Conservation (phyloP, 2,329 filamentous ascomycete species). For the Aspergillus chevalieri region DNA sequence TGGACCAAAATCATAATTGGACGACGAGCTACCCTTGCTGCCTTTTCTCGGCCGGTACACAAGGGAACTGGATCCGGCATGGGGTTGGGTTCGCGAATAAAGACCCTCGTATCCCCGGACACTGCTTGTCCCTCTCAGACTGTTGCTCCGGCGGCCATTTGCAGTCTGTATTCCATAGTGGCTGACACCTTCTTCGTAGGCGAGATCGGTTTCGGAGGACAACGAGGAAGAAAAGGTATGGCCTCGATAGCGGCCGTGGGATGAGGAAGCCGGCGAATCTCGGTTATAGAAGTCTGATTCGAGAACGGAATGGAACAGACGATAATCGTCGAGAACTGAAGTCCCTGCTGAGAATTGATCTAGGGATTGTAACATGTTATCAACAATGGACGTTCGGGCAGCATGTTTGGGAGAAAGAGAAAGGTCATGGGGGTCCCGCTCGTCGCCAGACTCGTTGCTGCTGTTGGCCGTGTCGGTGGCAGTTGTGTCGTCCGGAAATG, state of each 20-base stretch:
- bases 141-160: slow-evolving; percentile 66
- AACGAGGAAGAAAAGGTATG: slow-evolving; percentile 57
- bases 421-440: slow-evolving; percentile 62
- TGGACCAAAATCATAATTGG: slow-evolving; percentile 67
- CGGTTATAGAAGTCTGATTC: slow-evolving; percentile 31
- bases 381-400: slow-evolving; percentile 83
- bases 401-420: slow-evolving; percentile 70
- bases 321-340: slow-evolving; percentile 31
- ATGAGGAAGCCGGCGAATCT: slow-evolving; percentile 24
- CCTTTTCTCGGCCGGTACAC: slow-evolving; percentile 47
- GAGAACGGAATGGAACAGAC: slow-evolving; percentile 36
- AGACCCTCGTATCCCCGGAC: slow-evolving; percentile 43
- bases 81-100: slow-evolving; percentile 31
- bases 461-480: slow-evolving; percentile 27
- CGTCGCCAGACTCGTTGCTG: slow-evolving; percentile 32
- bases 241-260: slow-evolving; percentile 44
- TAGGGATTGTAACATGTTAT: slow-evolving; percentile 90
- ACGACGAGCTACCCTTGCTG: slow-evolving; percentile 69
- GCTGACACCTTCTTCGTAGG: slow-evolving; percentile 30
- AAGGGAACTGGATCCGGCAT: slow-evolving; percentile 20
- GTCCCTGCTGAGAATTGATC: slow-evolving; percentile 63
- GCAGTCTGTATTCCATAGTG: slow-evolving; percentile 37
- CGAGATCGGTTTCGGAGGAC: slow-evolving; percentile 51
- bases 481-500: slow-evolving; percentile 34
- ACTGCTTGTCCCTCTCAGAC: slow-evolving; percentile 58